phyloP scores from a whole-genome alignment of 768 basidiomycete species.

The Leccinum subgranulosum region DNA sequence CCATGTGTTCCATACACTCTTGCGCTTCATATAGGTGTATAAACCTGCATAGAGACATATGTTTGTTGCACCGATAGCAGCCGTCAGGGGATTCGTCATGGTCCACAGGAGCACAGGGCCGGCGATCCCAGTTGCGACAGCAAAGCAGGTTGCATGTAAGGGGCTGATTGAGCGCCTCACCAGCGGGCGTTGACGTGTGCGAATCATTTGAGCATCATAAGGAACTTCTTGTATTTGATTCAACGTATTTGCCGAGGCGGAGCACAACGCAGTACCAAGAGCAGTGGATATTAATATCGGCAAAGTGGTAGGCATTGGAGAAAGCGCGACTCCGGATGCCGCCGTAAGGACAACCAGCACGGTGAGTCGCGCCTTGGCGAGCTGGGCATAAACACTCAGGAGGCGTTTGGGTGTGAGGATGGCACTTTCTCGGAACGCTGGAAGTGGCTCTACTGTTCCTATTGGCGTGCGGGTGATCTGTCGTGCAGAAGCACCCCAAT shows the following conservation, averaged over 20 bases:
- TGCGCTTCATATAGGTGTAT: conserved; percentile 92
- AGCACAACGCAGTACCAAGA: conserved; percentile 85
- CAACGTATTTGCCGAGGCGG: conserved; percentile 89
- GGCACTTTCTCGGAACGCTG: conserved; percentile 36
- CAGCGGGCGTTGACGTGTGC: conserved; percentile 85
- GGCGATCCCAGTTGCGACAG: conserved; percentile 65
- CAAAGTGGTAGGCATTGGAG: conserved; percentile 79
- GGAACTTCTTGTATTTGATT: conserved; percentile 96
- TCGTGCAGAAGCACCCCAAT: conserved; percentile 38
- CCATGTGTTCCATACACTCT: conserved; percentile 85
- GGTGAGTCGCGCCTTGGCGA: conserved; percentile 84
- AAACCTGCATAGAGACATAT: conserved; percentile 86
- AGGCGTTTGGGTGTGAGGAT: conserved; percentile 50
- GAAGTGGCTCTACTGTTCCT: conserved; percentile 14
- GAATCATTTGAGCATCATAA: conserved; percentile 93
- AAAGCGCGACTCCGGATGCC: conserved; percentile 90
- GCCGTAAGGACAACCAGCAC: conserved; percentile 83
- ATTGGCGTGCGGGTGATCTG: conserved; percentile 11
- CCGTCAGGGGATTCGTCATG: conserved; percentile 85
- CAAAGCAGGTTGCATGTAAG: conserved; percentile 81
- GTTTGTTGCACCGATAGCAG: conserved; percentile 77
- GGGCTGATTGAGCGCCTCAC: conserved; percentile 83
- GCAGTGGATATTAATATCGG: conserved; percentile 86
- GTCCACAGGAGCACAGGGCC: conserved; percentile 78
- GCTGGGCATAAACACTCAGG: conserved; percentile 68